Conservation (phyloP, 2,329 filamentous ascomycete species). For the Beauveria bassiana region DNA sequence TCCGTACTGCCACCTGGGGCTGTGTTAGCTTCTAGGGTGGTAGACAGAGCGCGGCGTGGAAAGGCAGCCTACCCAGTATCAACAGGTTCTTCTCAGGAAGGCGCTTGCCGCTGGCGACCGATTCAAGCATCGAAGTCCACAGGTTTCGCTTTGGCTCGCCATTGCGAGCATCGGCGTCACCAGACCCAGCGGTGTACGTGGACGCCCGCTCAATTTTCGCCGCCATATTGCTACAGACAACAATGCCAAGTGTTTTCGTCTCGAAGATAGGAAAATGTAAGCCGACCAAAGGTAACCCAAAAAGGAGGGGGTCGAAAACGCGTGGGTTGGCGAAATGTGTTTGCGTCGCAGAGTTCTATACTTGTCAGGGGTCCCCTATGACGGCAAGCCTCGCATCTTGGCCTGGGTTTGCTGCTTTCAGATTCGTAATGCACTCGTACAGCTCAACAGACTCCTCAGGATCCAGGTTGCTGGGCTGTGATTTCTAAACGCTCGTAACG, state of each 20-base stretch:
- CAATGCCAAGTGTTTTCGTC: conserved; percentile 1
- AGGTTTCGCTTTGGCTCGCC: conserved; percentile 77
- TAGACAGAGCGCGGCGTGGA: background rate
- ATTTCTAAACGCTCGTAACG: background rate
- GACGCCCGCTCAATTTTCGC: conserved; percentile 48
- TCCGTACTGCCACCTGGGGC: conserved; percentile 71
- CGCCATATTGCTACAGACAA: conserved; percentile 32
- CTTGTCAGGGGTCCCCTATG: conserved; percentile 9
- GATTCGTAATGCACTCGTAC: background rate
- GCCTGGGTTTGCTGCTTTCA: background rate
- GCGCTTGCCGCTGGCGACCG: conserved; percentile 80
- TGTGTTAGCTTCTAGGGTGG: background rate
- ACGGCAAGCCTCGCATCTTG: conserved; percentile 3
- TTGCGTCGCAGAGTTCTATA: background rate
- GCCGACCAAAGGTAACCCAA: background rate
- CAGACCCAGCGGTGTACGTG: conserved; percentile 50
- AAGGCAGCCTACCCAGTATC: conserved; percentile 58
- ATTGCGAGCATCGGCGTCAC: conserved; percentile 48
- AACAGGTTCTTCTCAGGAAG: conserved; percentile 88
- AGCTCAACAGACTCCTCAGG: background rate
- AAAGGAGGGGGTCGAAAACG: background rate
- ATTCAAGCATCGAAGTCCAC: conserved; percentile 90
- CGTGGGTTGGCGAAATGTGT: background rate
- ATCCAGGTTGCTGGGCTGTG: background rate
- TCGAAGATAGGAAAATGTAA: background rate